Evolutionary conservation across 2,329 filamentous ascomycete genomes (phyloP), one percentile per base, ranked within the genome.

Genomic region (Paraconiothyrium brasiliense): DNA sequence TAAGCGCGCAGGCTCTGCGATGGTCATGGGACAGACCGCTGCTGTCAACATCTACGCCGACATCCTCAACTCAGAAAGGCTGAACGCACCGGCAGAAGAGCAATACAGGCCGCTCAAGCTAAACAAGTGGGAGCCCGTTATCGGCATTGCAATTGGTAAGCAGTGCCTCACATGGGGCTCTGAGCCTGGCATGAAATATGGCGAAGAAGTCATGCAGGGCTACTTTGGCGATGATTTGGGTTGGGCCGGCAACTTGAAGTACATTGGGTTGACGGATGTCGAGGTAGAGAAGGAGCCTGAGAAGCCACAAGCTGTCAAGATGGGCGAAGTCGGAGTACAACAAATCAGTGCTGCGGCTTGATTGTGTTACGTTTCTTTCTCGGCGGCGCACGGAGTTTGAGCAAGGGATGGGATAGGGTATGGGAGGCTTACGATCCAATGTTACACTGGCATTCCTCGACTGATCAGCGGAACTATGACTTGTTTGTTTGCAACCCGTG

Each of bases 1-100:
- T 80, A 94, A 93, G 82, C 89, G 92, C 48, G 92, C 89, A 69
- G 91, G 92, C 27, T 86, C 84, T 16, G 92, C 92, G 37, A 92
- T 94, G 85, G 86, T 91, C 71, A 88, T 89, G 82, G 92, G 91
- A 41, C 86, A 89, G 70, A 83, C 85, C 63, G 86, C 86, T 3
- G 90, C 87, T 7, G 78, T 84, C 57, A 94, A 94, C 55, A 64
- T 79, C 35, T 78, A 73, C 63, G 67, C 72, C 3, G 69, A 70
- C 3, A 77, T 78, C n/a, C 63, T 78, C 13, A 78, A 78, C 59
- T 70, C 71, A 0, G 77, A 79, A 50, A 64, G 69, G 13, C 41
- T 58, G 20, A 35, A 61, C 11, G 54, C 62, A 8, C 59, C 62
- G 13, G 34, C 67, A 16, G 59, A 58, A 16, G 67, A 71, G 27